Evolutionary conservation across 2,329 filamentous ascomycete species (phyloP).

Genomic region (Cytospora schulzeri): DNA sequence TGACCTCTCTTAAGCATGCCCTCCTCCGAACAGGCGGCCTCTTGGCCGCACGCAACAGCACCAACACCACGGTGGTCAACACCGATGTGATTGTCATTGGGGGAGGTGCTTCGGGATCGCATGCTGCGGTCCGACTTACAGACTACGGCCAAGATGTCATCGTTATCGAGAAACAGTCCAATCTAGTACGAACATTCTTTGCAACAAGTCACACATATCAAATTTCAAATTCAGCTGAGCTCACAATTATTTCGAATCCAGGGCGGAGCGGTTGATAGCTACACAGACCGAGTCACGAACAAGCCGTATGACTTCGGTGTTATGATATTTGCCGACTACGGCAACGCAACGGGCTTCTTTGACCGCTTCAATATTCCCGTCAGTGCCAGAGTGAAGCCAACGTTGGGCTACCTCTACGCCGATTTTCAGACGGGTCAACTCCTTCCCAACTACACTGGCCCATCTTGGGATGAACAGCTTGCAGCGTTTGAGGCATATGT

Average conservation of each 20-base stretch:
- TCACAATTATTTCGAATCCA: not conserved
- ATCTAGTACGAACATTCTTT: not conserved
- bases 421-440: slow-evolving; percentile 14
- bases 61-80: slow-evolving; percentile 3
- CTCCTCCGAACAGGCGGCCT: slow-evolving; percentile 9
- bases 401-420: not conserved
- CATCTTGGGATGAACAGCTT: not conserved
- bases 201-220: too few relatives aligned
- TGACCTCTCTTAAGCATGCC: slow-evolving; percentile 6
- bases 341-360: slow-evolving; percentile 14
- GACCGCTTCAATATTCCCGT: slow-evolving; percentile 14
- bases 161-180: slow-evolving; percentile 11
- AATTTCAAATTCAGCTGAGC: not conserved
- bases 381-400: not conserved
- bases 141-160: slow-evolving; percentile 16
- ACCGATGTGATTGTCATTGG: slow-evolving; percentile 16
- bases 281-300: not conserved
- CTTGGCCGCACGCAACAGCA: not conserved
- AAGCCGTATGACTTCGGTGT: slow-evolving; percentile 10
- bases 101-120: slow-evolving; percentile 18
- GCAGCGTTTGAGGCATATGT: slow-evolving; percentile 8
- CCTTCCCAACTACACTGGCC: slow-evolving; percentile 3
- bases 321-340: slow-evolving; percentile 8
- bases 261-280: slow-evolving; percentile 18
- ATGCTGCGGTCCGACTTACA: slow-evolving; percentile 18